Conservation (phyloP, 2,329 filamentous ascomycete genomes). For the Didymella segeticola region DNA sequence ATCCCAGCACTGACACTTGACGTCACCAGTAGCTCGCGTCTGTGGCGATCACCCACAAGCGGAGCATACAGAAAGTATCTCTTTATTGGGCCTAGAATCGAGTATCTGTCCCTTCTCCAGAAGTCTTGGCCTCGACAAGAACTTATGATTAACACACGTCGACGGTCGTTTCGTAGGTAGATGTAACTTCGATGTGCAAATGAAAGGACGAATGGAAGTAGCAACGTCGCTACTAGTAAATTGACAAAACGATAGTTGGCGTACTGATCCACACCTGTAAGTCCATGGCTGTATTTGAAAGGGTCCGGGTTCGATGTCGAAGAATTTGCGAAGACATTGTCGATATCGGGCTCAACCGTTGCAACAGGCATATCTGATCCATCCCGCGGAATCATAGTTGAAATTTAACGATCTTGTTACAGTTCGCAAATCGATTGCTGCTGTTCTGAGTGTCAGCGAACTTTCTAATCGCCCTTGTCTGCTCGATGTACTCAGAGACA, state of each 20-base stretch:
- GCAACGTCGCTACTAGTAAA: conserved; percentile 18
- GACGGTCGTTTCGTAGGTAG: conserved; percentile 16
- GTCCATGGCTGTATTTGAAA: conserved; percentile 48
- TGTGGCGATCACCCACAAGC: conserved; percentile 48
- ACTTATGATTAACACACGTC: conserved; percentile 12
- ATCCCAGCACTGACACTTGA: conserved; percentile 51
- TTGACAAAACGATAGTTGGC: conserved; percentile 49
- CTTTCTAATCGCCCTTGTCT: background rate
- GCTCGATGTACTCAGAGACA: background rate
- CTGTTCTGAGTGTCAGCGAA: background rate
- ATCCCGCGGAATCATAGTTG: background rate
- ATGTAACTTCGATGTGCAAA: conserved; percentile 12
- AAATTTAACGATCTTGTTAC: background rate
- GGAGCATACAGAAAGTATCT: conserved; percentile 51
- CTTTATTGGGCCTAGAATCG: conserved; percentile 42
- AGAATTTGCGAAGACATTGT: conserved; percentile 13
- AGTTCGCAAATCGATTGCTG: background rate
- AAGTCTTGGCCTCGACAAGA: conserved; percentile 18
- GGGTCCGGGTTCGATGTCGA: conserved; percentile 24
- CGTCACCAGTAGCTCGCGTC: conserved; percentile 47
- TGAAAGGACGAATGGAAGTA: conserved; percentile 12
- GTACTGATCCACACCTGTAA: conserved; percentile 53
- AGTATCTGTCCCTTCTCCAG: conserved; percentile 20
- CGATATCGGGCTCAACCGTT: background rate
- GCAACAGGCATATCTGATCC: background rate